Evolutionary conservation across 371 early-diverging fungal genomes (phyloP).

Genomic region (Phascolomyces articulosus): DNA sequence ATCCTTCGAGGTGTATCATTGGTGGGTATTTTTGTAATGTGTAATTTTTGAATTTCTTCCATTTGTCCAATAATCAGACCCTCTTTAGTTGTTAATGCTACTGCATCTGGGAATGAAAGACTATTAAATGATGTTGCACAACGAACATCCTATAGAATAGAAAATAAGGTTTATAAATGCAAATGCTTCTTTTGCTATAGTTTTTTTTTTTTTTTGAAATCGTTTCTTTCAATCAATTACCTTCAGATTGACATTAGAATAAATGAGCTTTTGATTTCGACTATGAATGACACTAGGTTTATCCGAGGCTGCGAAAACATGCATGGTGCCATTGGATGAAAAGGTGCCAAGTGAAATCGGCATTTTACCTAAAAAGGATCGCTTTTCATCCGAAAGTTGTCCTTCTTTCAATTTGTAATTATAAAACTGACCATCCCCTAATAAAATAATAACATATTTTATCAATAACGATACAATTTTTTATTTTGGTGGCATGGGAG

Average conservation of each 20-base stretch:
- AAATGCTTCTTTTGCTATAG: too few species aligned
- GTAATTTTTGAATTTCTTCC: conserved; percentile 89
- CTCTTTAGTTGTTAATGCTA: conserved; percentile 72
- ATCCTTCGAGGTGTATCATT: conserved; percentile 79
- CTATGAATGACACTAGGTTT: conserved; percentile 85
- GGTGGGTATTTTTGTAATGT: conserved; percentile 77
- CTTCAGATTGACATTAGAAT: conserved; percentile 85
- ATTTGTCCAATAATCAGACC: conserved; percentile 78
- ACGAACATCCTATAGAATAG: conserved; percentile 53
- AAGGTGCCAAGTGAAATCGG: conserved; percentile 77
- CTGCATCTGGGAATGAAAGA: conserved; percentile 59
- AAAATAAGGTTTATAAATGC: neutral
- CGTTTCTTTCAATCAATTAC: too few species aligned
- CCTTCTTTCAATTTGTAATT: conserved; percentile 58
- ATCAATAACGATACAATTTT: too few species aligned
- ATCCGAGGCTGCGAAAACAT: conserved; percentile 89
- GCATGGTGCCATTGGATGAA: conserved; percentile 54
- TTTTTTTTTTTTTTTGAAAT: too few species aligned
- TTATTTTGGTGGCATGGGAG: too few species aligned
- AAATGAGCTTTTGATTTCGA: conserved; percentile 76
- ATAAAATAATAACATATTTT: neutral
- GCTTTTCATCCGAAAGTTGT: conserved; percentile 61
- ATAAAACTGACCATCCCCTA: conserved; percentile 83
- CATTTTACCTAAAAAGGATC: conserved; percentile 76
- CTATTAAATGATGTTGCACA: conserved; percentile 74